A percentile compares a stretch with the other conserved stretches of the same genome.
These are phyloP conservation scores for Endocalyx cinctus DNA, from an alignment of 2,329 filamentous ascomycete genomes.

Conservation along the genomic window DNA sequence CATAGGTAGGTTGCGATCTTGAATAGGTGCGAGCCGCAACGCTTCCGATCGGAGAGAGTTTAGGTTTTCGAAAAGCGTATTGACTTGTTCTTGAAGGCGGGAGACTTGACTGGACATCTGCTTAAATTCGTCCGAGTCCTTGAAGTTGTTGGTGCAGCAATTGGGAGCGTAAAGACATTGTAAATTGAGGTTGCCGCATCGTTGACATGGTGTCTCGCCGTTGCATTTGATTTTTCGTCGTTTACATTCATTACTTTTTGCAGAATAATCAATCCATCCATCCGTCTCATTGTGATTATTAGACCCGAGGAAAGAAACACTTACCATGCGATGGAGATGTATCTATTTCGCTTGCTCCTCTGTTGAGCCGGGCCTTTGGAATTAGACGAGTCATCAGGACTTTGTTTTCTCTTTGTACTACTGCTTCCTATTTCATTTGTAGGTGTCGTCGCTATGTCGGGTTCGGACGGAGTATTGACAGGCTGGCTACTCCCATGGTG, in stretches of 20 bases:
- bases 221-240: conserved; percentile 74
- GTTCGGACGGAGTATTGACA: not conserved
- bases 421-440: conserved; percentile 8
- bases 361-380: conserved; percentile 27
- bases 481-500: not conserved
- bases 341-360: conserved; percentile 58
- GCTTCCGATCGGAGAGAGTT: conserved; percentile 59
- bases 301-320: conserved; percentile 18
- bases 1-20: conserved; percentile 35
- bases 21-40: conserved; percentile 38
- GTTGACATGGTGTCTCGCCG: conserved; percentile 62
- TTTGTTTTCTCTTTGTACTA: conserved; percentile 22
- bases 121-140: conserved; percentile 88
- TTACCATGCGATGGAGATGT: conserved; percentile 60
- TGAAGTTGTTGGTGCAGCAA: conserved; percentile 73
- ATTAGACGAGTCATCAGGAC: conserved; percentile 13
- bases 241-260: conserved; percentile 64
- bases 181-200: conserved; percentile 65
- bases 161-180: conserved; percentile 63
- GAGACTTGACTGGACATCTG: conserved; percentile 71
- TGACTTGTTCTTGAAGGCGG: conserved; percentile 78
- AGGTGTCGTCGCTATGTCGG: not conserved
- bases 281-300: not conserved
- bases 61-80: conserved; percentile 68
- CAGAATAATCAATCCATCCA: not conserved